phyloP scores from a whole-genome alignment of 2,329 filamentous ascomycete genomes.

The Bertia moriformis region DNA sequence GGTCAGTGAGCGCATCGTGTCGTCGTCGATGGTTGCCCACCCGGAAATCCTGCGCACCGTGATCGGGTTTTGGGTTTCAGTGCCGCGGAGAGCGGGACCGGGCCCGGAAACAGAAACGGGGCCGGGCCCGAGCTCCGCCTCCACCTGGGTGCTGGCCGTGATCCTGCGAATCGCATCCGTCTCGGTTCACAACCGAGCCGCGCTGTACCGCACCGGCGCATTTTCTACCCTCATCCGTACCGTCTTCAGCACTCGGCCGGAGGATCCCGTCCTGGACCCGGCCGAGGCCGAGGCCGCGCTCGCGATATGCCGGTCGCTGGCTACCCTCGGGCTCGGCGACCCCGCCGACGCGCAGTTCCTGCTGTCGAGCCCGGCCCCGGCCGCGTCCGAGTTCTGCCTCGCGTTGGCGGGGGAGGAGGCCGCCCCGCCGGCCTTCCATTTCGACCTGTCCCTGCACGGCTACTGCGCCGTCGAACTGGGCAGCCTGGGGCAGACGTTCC shows the following conservation, averaged over 20 bases:
- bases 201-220: constrained; percentile 59
- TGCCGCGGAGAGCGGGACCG: constrained; percentile 31
- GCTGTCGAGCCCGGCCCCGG: constrained; percentile 32
- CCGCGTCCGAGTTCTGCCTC: constrained; percentile 55
- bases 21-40: constrained; percentile 38
- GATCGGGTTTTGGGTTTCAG: constrained; percentile 48
- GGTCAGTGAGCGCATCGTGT: constrained; percentile 32
- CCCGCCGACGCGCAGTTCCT: constrained; percentile 76
- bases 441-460: constrained; percentile 77
- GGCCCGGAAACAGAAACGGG: no score
- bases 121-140: no score
- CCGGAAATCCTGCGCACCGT: constrained; percentile 49
- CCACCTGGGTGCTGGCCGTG: constrained; percentile 46
- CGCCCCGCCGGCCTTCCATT: constrained; percentile 75
- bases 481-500: constrained; percentile 69
- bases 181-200: constrained; percentile 56
- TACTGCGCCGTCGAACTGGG: constrained; percentile 82
- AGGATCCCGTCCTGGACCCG: constrained; percentile 32
- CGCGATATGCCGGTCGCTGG: constrained; percentile 53
- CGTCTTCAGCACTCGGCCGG: constrained; percentile 38
- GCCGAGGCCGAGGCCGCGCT: constrained; percentile 45
- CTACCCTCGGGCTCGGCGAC: constrained; percentile 61
- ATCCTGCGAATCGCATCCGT: constrained; percentile 40
- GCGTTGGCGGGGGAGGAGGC: constrained; percentile 61
- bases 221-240: constrained; percentile 51